phyloP scores from a whole-genome alignment of 768 basidiomycete species.

The Boletus eberwhitei region DNA sequence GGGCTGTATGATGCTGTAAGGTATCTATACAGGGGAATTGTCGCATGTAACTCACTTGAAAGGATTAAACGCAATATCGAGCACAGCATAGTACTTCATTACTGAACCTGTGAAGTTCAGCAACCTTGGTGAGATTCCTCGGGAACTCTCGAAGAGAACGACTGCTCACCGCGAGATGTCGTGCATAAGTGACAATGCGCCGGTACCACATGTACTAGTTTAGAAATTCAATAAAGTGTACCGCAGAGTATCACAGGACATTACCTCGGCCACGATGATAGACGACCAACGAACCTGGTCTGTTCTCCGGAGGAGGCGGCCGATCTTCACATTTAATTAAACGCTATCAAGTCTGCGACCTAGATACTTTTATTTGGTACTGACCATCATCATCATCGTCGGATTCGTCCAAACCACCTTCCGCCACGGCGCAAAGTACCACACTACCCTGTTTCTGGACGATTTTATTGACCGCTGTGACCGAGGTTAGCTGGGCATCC shows the following conservation, averaged over 20 bases:
- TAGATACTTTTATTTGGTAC: constrained; percentile 17
- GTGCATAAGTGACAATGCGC: constrained; percentile 19
- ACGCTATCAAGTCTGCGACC: not conserved
- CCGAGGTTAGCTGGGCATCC: not conserved
- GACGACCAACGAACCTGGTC: constrained; percentile 44
- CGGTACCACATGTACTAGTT: constrained; percentile 17
- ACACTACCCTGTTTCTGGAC: constrained; percentile 43
- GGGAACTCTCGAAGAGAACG: no score
- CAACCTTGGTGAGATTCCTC: not conserved
- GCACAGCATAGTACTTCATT: constrained; percentile 51
- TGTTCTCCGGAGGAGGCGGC: constrained; percentile 44
- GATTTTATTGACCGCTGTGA: constrained; percentile 50
- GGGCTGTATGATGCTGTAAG: constrained; percentile 29
- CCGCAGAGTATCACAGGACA: not conserved
- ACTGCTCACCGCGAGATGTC: constrained; percentile 18
- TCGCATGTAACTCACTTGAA: constrained; percentile 33
- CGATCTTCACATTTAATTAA: constrained; percentile 2
- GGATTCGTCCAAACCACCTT: constrained; percentile 42
- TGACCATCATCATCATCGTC: constrained; percentile 24
- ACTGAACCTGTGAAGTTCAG: constrained; percentile 10
- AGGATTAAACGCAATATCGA: constrained; percentile 55
- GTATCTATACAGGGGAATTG: not conserved
- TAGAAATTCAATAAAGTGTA: not conserved
- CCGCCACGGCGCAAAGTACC: constrained; percentile 44
- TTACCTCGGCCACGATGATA: constrained; percentile 33